Evolutionary conservation across 257 asterid genomes (phyloP), one percentile per base, ranked within the genome.

Genomic region (Nicotiana attenuata): DNA sequence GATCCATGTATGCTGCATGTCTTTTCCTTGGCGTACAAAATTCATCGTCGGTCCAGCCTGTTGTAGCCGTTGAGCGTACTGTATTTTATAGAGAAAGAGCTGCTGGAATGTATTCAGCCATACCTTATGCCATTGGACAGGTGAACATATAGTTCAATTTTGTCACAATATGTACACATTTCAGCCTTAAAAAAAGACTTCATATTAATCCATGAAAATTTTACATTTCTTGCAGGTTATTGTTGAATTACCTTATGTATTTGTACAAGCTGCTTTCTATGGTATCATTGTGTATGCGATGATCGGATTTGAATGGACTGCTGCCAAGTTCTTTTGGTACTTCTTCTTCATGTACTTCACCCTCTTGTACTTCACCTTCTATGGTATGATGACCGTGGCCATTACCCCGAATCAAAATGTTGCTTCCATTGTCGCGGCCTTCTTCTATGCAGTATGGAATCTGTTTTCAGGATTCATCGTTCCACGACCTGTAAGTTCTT

Each of bases 51-150:
- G 89, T 82, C 35, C 91, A 85, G 71, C 93, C 91, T 0, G 89
- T 88, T 17, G 88, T 90, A 24, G 83, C 86, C 10, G 76, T 87
- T 20, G 93, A 90, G 76, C 82, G 93, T 80, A 85, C 88, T 2
- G 90, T 87, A 7, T 90, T 87, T 82, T 88, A 90, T 59, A 87
- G 93, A 81, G 93, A 90, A 80, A 81, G 89, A 85, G 91, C 92
- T 5, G 90, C 93, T 3, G 92, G 93, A 55, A 90, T 90, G 93
- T 88, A 88, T 81, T 90, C 93, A 35, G 88, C 90, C 79, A 56
- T 90, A 85, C 89, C 93, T 10, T 90, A 90, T 73, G 92, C 93
- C 55, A 64, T 88, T n/a, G 86, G 88, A 66, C 92, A 90, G 88
- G 92, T 88, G 10, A 81, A 64, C 15, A 22, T 89, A 81, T 91